Conservation (phyloP, 2,329 filamentous ascomycete genomes). For the Cytospora mali region DNA sequence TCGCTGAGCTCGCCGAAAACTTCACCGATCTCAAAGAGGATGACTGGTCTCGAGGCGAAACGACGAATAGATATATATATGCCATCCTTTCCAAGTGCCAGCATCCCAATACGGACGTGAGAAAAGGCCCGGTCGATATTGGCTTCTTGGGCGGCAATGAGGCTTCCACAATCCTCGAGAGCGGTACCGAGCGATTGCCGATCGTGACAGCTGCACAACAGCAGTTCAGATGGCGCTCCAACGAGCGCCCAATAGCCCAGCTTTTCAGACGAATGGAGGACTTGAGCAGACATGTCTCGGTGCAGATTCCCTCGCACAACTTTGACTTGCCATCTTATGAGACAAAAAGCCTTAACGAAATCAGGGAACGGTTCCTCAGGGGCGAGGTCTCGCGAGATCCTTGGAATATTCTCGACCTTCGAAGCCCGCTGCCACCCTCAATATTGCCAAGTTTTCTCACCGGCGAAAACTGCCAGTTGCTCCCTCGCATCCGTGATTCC, state of each 20-base stretch:
- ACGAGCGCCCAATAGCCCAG: slow-evolving; percentile 33
- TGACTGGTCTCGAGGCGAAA: slow-evolving; percentile 27
- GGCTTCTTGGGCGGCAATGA: slow-evolving; percentile 23
- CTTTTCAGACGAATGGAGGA: slow-evolving; percentile 36
- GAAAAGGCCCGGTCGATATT: slow-evolving; percentile 23
- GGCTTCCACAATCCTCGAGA: slow-evolving; percentile 22
- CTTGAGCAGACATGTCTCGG: slow-evolving; percentile 33
- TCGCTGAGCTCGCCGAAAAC: slow-evolving; percentile 18
- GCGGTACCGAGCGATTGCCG: slow-evolving; percentile 25
- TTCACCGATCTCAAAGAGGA: slow-evolving; percentile 27
- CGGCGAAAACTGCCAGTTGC: slow-evolving; percentile 36
- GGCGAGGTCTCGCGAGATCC: slow-evolving; percentile 29
- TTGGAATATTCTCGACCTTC: slow-evolving; percentile 37
- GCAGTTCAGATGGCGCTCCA: slow-evolving; percentile 33
- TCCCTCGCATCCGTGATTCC: slow-evolving; percentile 35
- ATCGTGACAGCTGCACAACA: slow-evolving; percentile 35
- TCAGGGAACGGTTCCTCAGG: slow-evolving; percentile 32
- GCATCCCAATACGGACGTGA: slow-evolving; percentile 25
- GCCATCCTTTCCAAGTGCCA: slow-evolving; percentile 26
- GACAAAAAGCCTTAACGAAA: slow-evolving; percentile 30
- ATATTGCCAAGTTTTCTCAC: slow-evolving; percentile 35
- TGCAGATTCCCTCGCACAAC: slow-evolving; percentile 35
- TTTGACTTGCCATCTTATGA: slow-evolving; percentile 33
- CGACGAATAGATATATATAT: slow-evolving; percentile 26
- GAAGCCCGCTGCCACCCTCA: slow-evolving; percentile 33